Conservation (phyloP, 495 filamentous ascomycete species). For the Sporormia fimetaria region DNA sequence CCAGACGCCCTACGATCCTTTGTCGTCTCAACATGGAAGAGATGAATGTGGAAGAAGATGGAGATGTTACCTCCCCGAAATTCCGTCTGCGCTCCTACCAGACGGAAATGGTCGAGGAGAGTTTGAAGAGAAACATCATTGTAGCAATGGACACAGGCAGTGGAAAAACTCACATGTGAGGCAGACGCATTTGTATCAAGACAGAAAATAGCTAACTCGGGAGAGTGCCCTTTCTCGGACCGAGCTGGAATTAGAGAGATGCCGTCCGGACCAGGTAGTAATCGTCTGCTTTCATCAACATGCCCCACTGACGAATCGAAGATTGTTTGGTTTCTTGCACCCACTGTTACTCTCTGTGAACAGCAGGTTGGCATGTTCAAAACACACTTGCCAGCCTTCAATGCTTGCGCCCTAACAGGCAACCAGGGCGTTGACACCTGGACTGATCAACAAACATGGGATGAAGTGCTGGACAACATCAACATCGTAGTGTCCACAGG, state of each 20-base stretch:
- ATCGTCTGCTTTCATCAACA: not conserved
- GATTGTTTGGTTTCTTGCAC: conserved; percentile 78
- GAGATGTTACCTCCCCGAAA: too few species aligned
- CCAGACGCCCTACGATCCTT: too few species aligned
- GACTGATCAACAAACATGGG: conserved; percentile 61
- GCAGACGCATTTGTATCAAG: too few species aligned
- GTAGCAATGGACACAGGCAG: conserved; percentile 89
- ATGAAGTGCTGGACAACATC: conserved; percentile 54
- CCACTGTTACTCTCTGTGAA: conserved; percentile 59
- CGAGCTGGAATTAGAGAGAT: conserved; percentile 56
- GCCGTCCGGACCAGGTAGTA: conserved; percentile 47
- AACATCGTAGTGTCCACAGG: conserved; percentile 69
- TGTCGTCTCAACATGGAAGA: conserved; percentile 1
- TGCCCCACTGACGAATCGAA: conserved; percentile 27
- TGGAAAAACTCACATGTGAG: conserved; percentile 84
- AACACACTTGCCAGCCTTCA: conserved; percentile 49
- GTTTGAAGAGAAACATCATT: conserved; percentile 68
- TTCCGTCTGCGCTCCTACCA: conserved; percentile 61
- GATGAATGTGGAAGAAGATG: too few species aligned
- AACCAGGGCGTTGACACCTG: conserved; percentile 61
- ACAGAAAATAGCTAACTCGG: too few species aligned
- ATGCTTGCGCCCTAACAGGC: conserved; percentile 55
- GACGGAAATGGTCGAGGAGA: conserved; percentile 80
- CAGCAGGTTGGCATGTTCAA: conserved; percentile 62
- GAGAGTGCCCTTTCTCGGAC: conserved; percentile 78